Percentiles rank a stretch among this genome's conserved stretches.
Conservation (phyloP, 495 filamentous ascomycete species). For the Daldinia grandis region DNA sequence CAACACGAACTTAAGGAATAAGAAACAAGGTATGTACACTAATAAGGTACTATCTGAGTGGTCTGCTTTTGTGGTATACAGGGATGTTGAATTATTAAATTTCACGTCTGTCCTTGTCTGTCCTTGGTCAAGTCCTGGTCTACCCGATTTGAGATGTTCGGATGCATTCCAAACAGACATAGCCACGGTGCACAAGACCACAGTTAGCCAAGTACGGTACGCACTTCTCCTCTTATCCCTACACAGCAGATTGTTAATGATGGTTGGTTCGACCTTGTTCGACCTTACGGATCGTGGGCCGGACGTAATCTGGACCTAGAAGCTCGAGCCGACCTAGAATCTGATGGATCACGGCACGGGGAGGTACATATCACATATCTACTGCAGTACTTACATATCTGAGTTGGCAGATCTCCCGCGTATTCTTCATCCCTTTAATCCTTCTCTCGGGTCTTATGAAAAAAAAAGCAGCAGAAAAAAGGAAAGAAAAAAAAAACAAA, state of each 20-base stretch:
- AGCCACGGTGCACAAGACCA: slow-evolving; percentile 39
- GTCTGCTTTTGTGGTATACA: neutral
- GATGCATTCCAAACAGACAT: slow-evolving; percentile 43
- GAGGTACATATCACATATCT: neutral
- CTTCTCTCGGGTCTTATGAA: neutral
- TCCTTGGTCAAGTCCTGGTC: slow-evolving; percentile 4
- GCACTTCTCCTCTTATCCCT: neutral
- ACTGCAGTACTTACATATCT: slow-evolving; percentile 15
- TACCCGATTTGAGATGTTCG: slow-evolving; percentile 31
- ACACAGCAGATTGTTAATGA: too few species aligned
- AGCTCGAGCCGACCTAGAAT: slow-evolving; percentile 33
- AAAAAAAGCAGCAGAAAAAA: neutral
- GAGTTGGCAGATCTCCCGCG: slow-evolving; percentile 32
- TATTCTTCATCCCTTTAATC: slow-evolving; percentile 31
- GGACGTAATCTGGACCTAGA: slow-evolving; percentile 7
- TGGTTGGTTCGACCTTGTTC: neutral
- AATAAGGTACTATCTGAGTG: slow-evolving; percentile 30
- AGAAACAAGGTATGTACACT: slow-evolving; percentile 1
- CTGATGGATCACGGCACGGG: slow-evolving; percentile 20
- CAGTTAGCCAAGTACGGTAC: slow-evolving; percentile 31
- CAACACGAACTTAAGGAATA: slow-evolving; percentile 34
- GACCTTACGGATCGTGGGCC: slow-evolving; percentile 4
- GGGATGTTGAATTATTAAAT: slow-evolving; percentile 14
- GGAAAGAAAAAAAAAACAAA: slow-evolving; percentile 13
- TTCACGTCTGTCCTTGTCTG: neutral